These are phyloP conservation scores for Metschnikowia chrysomelidarum DNA, from an alignment of 805 yeast genomes.

Conservation along the genomic window DNA sequence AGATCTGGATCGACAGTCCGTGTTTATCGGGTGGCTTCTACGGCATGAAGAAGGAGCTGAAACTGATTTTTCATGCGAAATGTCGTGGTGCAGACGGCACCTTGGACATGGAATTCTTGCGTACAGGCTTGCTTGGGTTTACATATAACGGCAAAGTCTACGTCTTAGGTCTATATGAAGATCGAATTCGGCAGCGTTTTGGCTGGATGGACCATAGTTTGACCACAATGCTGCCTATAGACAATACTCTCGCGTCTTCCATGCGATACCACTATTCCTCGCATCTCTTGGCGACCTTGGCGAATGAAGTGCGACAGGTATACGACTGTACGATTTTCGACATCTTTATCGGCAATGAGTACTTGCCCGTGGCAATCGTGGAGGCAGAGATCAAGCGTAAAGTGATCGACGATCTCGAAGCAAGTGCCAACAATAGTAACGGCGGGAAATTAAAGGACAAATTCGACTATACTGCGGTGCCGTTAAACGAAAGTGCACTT, in stretches of 20 bases:
- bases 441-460: conserved; percentile 16
- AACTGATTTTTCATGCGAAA: conserved; percentile 75
- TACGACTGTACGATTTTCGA: conserved; percentile 93
- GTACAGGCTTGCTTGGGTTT: conserved; percentile 92
- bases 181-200: conserved; percentile 75
- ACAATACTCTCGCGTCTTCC: conserved; percentile 36
- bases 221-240: conserved; percentile 26
- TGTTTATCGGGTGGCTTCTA: conserved; percentile 89
- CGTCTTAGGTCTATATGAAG: conserved; percentile 87
- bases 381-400: conserved; percentile 58
- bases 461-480: conserved; percentile 35
- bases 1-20: conserved; percentile 95
- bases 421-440: conserved; percentile 11
- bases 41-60: conserved; percentile 65
- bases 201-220: conserved; percentile 60
- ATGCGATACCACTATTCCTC: conserved; percentile 77
- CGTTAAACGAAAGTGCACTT: conserved; percentile 42
- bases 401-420: conserved; percentile 32
- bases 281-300: conserved; percentile 81
- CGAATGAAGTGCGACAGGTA: conserved; percentile 74
- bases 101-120: conserved; percentile 72
- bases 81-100: conserved; percentile 71
- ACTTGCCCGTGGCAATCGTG: conserved; percentile 78
- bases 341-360: conserved; percentile 71
- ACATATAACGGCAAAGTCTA: conserved; percentile 83